These are phyloP conservation scores for Fraxinus velutina DNA, from an alignment of 305 asterid genomes.

Conservation along the genomic window DNA sequence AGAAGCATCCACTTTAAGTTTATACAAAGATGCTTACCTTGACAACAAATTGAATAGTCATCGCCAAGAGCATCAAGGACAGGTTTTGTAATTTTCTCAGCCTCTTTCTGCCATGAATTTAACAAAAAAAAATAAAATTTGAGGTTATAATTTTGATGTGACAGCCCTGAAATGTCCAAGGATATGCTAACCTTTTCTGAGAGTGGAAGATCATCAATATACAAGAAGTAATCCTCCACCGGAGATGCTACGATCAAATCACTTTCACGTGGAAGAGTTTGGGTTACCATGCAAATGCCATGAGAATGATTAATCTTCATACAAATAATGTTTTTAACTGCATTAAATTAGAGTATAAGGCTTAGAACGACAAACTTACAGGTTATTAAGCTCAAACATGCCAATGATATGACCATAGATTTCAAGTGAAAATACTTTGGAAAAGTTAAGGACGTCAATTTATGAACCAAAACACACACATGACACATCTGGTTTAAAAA, in stretches of 20 bases:
- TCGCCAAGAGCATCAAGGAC: slow-evolving; percentile 90
- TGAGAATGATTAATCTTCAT: background rate
- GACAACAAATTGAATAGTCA: slow-evolving; percentile 72
- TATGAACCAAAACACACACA: slow-evolving; percentile 5
- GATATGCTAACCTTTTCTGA: slow-evolving; percentile 56
- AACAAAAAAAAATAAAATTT: background rate
- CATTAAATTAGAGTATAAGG: slow-evolving; percentile 4
- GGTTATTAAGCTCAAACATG: slow-evolving; percentile 96
- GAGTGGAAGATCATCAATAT: slow-evolving; percentile 75
- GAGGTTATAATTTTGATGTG: slow-evolving; percentile 16
- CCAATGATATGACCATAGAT: slow-evolving; percentile 89
- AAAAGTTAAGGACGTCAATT: slow-evolving; percentile 52
- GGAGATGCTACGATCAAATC: slow-evolving; percentile 92
- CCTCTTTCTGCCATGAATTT: slow-evolving; percentile 53
- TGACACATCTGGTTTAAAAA: background rate
- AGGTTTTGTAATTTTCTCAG: slow-evolving; percentile 57
- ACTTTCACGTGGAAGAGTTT: slow-evolving; percentile 30
- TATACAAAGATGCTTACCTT: slow-evolving; percentile 45
- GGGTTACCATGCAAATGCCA: slow-evolving; percentile 2
- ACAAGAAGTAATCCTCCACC: slow-evolving; percentile 78
- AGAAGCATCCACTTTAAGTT: background rate
- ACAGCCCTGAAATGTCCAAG: background rate
- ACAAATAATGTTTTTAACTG: background rate
- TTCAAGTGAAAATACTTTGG: slow-evolving; percentile 77
- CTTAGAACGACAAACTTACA: slow-evolving; percentile 50